Percentiles rank a stretch among this genome's conserved stretches.
These are phyloP conservation scores for Stagonosporopsis rhizophila DNA, from an alignment of 2,329 filamentous ascomycete species.

Conservation along the genomic window DNA sequence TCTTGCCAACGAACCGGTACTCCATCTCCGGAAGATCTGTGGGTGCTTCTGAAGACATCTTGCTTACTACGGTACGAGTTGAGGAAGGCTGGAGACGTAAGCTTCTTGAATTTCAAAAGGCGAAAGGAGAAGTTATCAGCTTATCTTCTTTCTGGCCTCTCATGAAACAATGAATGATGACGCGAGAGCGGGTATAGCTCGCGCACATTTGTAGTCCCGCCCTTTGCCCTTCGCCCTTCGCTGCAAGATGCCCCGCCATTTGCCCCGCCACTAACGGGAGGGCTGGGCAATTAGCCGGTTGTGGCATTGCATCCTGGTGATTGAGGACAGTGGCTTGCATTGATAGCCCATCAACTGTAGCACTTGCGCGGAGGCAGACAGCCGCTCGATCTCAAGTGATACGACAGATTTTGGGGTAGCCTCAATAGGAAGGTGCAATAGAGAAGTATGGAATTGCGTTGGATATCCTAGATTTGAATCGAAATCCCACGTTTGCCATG, in stretches of 20 bases:
- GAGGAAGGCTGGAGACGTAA: neutral
- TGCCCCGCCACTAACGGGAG: constrained; percentile 12
- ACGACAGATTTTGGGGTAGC: neutral
- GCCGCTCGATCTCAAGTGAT: constrained; percentile 2
- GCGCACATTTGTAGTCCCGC: constrained; percentile 13
- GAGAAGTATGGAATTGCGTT: constrained; percentile 5
- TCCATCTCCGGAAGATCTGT: constrained; percentile 62
- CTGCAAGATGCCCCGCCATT: constrained; percentile 13
- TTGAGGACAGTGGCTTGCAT: constrained; percentile 7
- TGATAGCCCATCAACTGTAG: neutral
- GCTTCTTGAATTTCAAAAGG: neutral
- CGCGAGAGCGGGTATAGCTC: constrained; percentile 14
- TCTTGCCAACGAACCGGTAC: constrained; percentile 74
- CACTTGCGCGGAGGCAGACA: constrained; percentile 1
- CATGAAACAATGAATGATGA: neutral
- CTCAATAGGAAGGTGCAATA: constrained; percentile 4
- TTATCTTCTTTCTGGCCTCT: neutral
- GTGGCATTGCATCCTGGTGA: constrained; percentile 6
- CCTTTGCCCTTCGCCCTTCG: constrained; percentile 11
- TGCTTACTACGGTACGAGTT: neutral
- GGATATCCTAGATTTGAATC: constrained; percentile 9
- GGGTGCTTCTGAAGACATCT: constrained; percentile 20
- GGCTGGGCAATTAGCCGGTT: constrained; percentile 9
- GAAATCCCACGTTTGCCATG: constrained; percentile 5
- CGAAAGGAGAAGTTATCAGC: neutral